Conservation (phyloP, 257 asterid species). For the Solanum commersonii region DNA sequence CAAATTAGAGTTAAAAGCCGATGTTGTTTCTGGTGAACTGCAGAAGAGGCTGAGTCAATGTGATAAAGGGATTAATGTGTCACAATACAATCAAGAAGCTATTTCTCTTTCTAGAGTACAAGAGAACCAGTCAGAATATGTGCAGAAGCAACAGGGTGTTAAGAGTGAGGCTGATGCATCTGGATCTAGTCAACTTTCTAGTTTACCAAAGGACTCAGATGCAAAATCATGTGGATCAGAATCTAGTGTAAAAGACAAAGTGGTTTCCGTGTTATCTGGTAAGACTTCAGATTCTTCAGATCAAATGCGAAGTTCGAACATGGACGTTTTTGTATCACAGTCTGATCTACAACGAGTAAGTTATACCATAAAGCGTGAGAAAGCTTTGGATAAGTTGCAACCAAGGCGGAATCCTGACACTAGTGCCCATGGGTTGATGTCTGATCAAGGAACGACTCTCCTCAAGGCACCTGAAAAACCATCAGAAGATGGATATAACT, state of each 20-base stretch:
- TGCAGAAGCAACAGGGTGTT: conserved; percentile 16
- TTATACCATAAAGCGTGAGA: conserved; percentile 17
- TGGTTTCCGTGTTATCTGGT: conserved; percentile 3
- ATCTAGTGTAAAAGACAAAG: conserved; percentile 10
- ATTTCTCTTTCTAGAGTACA: conserved; percentile 1
- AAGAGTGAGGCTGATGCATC: conserved; percentile 21
- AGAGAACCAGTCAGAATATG: conserved; percentile 13
- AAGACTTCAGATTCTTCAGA: conserved; percentile 13
- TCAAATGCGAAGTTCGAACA: conserved; percentile 17
- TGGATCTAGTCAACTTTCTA: conserved; percentile 19
- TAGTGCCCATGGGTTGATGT: conserved; percentile 8
- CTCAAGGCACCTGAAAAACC: conserved; percentile 31
- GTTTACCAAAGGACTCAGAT: conserved; percentile 22
- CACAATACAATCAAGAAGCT: conserved; percentile 14
- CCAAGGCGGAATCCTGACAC: conserved; percentile 36
- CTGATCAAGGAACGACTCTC: conserved; percentile 10
- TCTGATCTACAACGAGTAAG: conserved; percentile 21
- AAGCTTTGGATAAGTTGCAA: conserved; percentile 31
- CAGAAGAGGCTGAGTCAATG: conserved; percentile 9
- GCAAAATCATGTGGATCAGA: conserved; percentile 3
- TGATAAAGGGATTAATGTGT: neutral
- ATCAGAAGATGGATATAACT: conserved; percentile 80
- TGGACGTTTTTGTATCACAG: conserved; percentile 8
- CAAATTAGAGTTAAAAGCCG: conserved; percentile 9
- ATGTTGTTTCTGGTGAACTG: conserved; percentile 10